Base-by-base conservation (phyloP, 352 stramenopile species). In the Phytophthora meadii region DNA sequence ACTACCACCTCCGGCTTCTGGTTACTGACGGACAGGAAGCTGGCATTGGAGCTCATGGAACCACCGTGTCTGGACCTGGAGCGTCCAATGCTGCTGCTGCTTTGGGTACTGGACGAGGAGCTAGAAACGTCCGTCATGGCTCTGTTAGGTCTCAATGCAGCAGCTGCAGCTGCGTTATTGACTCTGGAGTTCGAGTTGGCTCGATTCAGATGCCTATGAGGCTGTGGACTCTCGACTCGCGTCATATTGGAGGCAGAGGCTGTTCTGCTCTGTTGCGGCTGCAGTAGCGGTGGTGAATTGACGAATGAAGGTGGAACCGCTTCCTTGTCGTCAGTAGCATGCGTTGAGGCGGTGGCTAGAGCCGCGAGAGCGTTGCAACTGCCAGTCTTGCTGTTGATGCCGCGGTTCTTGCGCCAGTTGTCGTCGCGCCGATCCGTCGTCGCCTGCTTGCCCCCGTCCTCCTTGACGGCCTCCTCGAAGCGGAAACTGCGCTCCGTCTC, bases 1-100 rank as follows among this genome's bases (percentile, higher is more conserved):
- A 82, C 65, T 4, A 60, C 53, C 32, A 45, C 42, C n/a, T 76
- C 70, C 1, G 63, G 61, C 37, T 68, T 71, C 41, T 68, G 53
- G 32, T 61, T 54, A 11, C 30, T 59, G 22, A 41, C 42, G 4
- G 56, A 57, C 14, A 49, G 11, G 25, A 46, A 71, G 51, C 46
- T 66, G 1, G 56, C 52, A 28, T 52, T 72, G 41, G 60, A 74
- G 37, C 59, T 48, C 14, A 74, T 49, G 15, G 51, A 74, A 4
- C 54, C 54, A 2, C 46, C 51, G 42, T 62, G 56, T 55, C 59
- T 52, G 17, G 65, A 74, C 24, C 60, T 47, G 8, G 62, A 61
- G 32, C 55, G 56, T 14, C 57, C 37, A 14, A 15, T 56, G 22
- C 56, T 72, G 34, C 30, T 25, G 9, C 46, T 28, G 37, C 52